Evolutionary conservation across 2,329 filamentous ascomycete species (phyloP), one percentile per base, ranked within the genome.

Genomic region (Alternaria sp.): DNA sequence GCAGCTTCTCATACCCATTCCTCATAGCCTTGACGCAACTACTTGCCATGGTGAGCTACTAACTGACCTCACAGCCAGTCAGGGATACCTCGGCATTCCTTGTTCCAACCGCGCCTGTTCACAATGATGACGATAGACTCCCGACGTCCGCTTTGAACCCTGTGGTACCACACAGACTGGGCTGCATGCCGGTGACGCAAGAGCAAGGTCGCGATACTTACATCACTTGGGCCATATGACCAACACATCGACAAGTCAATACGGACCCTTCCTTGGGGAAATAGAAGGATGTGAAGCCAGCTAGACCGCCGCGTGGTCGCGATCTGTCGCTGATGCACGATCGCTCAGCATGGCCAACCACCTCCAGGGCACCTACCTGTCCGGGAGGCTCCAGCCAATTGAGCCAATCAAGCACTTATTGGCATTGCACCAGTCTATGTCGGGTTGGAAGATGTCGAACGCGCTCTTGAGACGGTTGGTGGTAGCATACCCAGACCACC

Each of bases 361-460:
- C 1, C 37, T 0, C 3, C 37, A 0, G 15, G 4, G 37, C n/a
- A 0, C 15, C 8, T 18, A 41, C 37, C 0, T 18, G 37, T 0
- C 18, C 37, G 37, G 37, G 37, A 0, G 8, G 9, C 37, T 11
- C 1, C 37, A 11, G 9, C 37, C 5, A 41, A 41, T 3, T 6
- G 4, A 41, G 37, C 37, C 0, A 41, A 6, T 0, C n/a, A 18
- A 18, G 1, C 0, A 3, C 15, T 41, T 3, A 41, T 41, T 5
- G 5, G 0, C n/a, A 1, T 18, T 41, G n/a, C 37, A 18, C 37
- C 37, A 11, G 37, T 18, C 8, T 41, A 41, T n/a, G 37, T 41
- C 2, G 15, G 37, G 37, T 41, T 18, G 37, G n/a, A 18, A 41
- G 37, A 41, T 3, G 1, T 41, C 8, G 2, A 41, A 2, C 4